These are phyloP conservation scores for Syncephalastrum contaminatum DNA, from an alignment of 371 early-diverging fungal species.

Conservation along the genomic window DNA sequence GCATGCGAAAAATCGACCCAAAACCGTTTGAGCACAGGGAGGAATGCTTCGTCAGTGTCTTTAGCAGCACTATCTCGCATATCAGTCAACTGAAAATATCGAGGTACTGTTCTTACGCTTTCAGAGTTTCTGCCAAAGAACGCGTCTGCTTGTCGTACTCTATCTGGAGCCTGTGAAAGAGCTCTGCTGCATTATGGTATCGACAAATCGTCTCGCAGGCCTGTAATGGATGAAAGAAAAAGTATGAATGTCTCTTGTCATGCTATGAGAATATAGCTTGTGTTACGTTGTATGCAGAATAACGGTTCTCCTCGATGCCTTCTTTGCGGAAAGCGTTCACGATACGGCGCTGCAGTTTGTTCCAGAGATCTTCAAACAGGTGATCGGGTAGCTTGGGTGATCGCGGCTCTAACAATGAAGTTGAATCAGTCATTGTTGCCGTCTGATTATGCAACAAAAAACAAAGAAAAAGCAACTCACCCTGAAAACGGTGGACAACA, in stretches of 20 bases:
- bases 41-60: conserved; percentile 33
- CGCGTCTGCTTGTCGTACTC: conserved; percentile 55
- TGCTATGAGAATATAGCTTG: background rate
- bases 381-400: conserved; percentile 63
- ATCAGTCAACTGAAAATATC: background rate
- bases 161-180: conserved; percentile 61
- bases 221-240: conserved; percentile 10
- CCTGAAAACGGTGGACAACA: conserved; percentile 64
- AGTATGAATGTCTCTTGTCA: background rate
- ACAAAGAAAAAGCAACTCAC: conserved; percentile 23
- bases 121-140: conserved; percentile 20
- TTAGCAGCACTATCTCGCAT: conserved; percentile 18
- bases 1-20: conserved; percentile 67
- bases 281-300: conserved; percentile 72
- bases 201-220: conserved; percentile 80
- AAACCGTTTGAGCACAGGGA: conserved; percentile 48
- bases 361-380: conserved; percentile 66
- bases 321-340: conserved; percentile 57
- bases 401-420: conserved; percentile 27
- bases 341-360: conserved; percentile 60
- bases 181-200: conserved; percentile 63
- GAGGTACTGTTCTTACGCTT: conserved; percentile 22
- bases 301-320: conserved; percentile 63
- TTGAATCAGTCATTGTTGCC: background rate
- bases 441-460: background rate